A percentile compares a stretch with the other conserved stretches of the same genome.
Evolutionary conservation across 495 filamentous ascomycete genomes (phyloP).

Genomic region (Podospora appendiculata): DNA sequence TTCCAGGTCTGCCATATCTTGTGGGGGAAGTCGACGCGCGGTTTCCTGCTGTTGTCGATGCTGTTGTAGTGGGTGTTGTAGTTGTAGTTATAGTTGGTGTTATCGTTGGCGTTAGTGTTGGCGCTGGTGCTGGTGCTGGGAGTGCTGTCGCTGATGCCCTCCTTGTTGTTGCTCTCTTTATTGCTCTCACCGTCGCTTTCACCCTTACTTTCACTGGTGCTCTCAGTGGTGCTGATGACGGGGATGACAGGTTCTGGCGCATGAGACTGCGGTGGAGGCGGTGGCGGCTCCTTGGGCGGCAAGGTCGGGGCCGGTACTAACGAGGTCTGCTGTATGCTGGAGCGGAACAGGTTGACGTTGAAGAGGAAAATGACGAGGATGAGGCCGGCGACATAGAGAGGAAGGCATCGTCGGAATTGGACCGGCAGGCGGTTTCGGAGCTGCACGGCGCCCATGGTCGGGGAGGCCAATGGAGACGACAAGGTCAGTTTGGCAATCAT

Average conservation of each 20-base stretch:
- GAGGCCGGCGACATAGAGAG: slow-evolving; percentile 25
- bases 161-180: neutral
- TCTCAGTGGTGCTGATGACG: no score
- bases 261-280: no score
- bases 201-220: no score
- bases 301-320: neutral
- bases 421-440: slow-evolving; percentile 29
- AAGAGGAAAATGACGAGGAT: slow-evolving; percentile 33
- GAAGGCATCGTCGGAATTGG: slow-evolving; percentile 26
- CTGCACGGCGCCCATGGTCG: slow-evolving; percentile 27
- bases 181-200: no score
- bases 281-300: neutral
- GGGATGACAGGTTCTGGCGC: no score
- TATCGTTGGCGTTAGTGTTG: neutral
- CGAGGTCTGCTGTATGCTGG: slow-evolving; percentile 10
- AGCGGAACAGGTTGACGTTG: slow-evolving; percentile 31
- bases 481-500: slow-evolving; percentile 30
- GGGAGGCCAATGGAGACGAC: slow-evolving; percentile 25
- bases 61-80: neutral
- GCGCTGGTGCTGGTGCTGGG: neutral
- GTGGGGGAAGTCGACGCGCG: slow-evolving; percentile 20
- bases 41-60: neutral
- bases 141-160: neutral
- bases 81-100: neutral
- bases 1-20: slow-evolving; percentile 66